A percentile compares a stretch with the other conserved stretches of the same genome.
Evolutionary conservation across 2,329 filamentous ascomycete genomes (phyloP).

Genomic region (Talaromyces islandicus): DNA sequence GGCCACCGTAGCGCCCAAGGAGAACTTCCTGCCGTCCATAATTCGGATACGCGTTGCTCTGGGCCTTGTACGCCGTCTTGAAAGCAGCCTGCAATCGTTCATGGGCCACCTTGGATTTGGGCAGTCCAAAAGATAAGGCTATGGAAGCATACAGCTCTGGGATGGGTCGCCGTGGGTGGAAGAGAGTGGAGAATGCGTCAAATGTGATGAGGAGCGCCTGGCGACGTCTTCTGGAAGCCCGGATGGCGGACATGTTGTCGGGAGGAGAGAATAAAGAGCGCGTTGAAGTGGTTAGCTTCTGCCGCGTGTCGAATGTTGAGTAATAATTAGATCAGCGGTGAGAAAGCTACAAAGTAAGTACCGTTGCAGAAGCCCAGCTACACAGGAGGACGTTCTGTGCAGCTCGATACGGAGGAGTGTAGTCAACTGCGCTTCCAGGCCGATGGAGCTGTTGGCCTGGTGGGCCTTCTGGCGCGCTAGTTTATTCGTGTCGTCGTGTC

Average conservation of each 20-base stretch:
- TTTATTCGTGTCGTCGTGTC: too few relatives aligned
- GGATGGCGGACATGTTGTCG: background rate
- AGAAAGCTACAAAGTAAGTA: too few relatives aligned
- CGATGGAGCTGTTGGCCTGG: background rate
- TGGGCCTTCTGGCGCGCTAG: background rate
- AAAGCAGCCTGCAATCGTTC: constrained; percentile 28
- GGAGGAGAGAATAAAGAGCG: too few relatives aligned
- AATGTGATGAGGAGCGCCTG: constrained; percentile 37
- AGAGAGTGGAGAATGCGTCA: constrained; percentile 42
- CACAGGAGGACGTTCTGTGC: too few relatives aligned
- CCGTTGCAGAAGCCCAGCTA: too few relatives aligned
- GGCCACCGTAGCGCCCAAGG: constrained; percentile 29
- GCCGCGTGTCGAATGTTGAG: background rate
- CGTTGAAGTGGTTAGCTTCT: too few relatives aligned
- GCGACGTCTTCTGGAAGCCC: background rate
- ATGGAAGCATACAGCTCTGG: constrained; percentile 34
- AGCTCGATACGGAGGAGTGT: background rate
- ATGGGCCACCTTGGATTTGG: constrained; percentile 19
- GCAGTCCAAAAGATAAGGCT: constrained; percentile 31
- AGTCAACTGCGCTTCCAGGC: too few relatives aligned
- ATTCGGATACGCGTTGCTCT: constrained; percentile 31
- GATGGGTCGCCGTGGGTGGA: constrained; percentile 34
- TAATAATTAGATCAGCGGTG: background rate
- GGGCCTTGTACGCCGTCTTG: constrained; percentile 28
- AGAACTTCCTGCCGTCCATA: constrained; percentile 37